Conservation (phyloP, 2,329 filamentous ascomycete species). For the Pyrenochaeta sp. region DNA sequence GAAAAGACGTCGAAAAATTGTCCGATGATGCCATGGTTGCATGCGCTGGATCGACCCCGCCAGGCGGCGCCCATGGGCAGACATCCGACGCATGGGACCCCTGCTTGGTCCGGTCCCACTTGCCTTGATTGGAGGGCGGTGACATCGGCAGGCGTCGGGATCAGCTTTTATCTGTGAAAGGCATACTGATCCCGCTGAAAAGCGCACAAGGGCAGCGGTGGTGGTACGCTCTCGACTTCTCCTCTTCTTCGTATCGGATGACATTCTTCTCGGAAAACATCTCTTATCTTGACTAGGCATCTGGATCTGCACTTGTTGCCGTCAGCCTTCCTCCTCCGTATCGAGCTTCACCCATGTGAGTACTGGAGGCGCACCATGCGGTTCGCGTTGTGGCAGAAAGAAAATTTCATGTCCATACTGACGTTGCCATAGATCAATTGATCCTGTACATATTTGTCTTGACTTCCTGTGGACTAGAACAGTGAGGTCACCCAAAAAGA, state of each 20-base stretch:
- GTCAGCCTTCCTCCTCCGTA: neutral
- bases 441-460: constrained; percentile 1
- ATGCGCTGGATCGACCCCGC: constrained; percentile 23
- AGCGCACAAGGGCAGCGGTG: neutral
- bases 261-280: neutral
- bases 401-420: neutral
- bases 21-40: constrained; percentile 19
- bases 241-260: neutral
- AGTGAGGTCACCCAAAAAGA: neutral
- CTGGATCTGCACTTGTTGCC: neutral
- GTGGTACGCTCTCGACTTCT: neutral
- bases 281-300: neutral
- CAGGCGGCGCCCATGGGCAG: constrained; percentile 3
- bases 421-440: constrained; percentile 4
- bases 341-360: neutral
- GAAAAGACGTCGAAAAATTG: constrained; percentile 14
- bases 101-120: constrained; percentile 19
- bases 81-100: constrained; percentile 12
- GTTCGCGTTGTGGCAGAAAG: neutral
- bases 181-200: constrained; percentile 21
- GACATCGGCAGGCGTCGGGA: constrained; percentile 18
- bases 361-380: neutral
- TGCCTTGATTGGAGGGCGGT: constrained; percentile 24
- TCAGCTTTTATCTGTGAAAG: constrained; percentile 20
- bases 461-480: neutral